Evolutionary conservation across 768 basidiomycete genomes (phyloP).

Genomic region (Kwoniella heveanensis): DNA sequence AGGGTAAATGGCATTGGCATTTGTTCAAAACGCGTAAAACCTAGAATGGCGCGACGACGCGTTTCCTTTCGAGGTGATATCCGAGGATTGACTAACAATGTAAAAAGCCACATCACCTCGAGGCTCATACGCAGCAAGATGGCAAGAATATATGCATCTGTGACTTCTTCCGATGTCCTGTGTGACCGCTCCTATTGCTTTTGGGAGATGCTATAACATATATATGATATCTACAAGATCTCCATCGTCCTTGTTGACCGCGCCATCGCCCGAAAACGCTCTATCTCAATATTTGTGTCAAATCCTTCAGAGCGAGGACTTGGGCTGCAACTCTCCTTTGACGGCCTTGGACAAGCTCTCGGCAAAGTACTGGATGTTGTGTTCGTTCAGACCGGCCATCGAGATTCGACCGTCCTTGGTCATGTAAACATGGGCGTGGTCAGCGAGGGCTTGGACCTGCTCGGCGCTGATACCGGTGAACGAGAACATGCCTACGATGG

Average conservation of each 20-base stretch:
- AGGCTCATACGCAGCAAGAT: too few species aligned
- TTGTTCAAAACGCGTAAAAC: constrained; percentile 23
- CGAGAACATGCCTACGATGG: constrained; percentile 38
- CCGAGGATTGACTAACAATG: too few species aligned
- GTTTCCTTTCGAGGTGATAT: constrained; percentile 5
- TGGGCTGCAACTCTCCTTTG: constrained; percentile 55
- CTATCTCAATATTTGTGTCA: neutral
- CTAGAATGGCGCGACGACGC: constrained; percentile 23
- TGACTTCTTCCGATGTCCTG: neutral
- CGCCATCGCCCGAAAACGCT: too few species aligned
- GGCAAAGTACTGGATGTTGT: constrained; percentile 64
- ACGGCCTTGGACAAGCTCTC: constrained; percentile 56
- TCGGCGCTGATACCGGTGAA: constrained; percentile 44
- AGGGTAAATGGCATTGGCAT: constrained; percentile 10
- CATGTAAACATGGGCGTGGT: constrained; percentile 55
- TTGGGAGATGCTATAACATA: too few species aligned
- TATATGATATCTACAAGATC: neutral
- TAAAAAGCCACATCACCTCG: constrained; percentile 19
- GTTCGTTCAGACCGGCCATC: constrained; percentile 86
- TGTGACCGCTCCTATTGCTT: too few species aligned
- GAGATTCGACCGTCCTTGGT: constrained; percentile 69
- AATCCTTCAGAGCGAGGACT: constrained; percentile 34
- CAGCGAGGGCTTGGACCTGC: constrained; percentile 52
- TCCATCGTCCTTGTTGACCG: neutral
- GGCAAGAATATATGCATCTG: neutral